Percentiles rank a stretch among this genome's conserved stretches.
phyloP scores from a whole-genome alignment of 1,284 basidiomycete species.

The Boletellus sp. region DNA sequence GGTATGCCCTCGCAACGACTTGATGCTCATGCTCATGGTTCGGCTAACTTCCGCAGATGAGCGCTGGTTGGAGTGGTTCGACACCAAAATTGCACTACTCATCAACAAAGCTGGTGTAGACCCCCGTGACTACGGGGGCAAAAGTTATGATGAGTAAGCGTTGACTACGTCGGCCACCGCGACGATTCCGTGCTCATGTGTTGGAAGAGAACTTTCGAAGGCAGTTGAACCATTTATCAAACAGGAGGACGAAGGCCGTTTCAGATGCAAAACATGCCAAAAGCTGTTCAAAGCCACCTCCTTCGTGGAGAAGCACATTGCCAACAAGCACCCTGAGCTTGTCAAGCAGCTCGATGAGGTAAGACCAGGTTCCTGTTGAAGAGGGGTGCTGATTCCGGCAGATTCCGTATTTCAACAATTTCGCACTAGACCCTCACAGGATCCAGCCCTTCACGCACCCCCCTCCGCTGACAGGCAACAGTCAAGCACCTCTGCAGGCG shows the following conservation, averaged over 20 bases:
- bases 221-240: slow-evolving; percentile 78
- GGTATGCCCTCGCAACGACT: slow-evolving; percentile 40
- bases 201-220: slow-evolving; percentile 71
- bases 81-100: slow-evolving; percentile 76
- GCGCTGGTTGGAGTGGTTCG: slow-evolving; percentile 83
- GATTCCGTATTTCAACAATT: slow-evolving; percentile 89
- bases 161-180: slow-evolving; percentile 9
- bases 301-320: slow-evolving; percentile 93
- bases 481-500: slow-evolving; percentile 72
- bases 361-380: slow-evolving; percentile 21
- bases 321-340: slow-evolving; percentile 83
- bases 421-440: slow-evolving; percentile 88
- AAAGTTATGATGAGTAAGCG: slow-evolving; percentile 83
- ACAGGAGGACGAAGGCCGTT: slow-evolving; percentile 93
- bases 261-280: slow-evolving; percentile 89
- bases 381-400: slow-evolving; percentile 35
- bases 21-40: slow-evolving; percentile 14
- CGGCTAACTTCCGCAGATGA: slow-evolving; percentile 55
- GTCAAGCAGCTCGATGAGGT: slow-evolving; percentile 78
- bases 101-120: slow-evolving; percentile 76
- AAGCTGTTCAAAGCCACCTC: slow-evolving; percentile 95
- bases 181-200: slow-evolving; percentile 11
- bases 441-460: slow-evolving; percentile 83
- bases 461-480: slow-evolving; percentile 58
- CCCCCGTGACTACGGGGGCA: slow-evolving; percentile 82